Evolutionary conservation across 257 asterid species (phyloP).

Genomic region (Ballota nigra): DNA sequence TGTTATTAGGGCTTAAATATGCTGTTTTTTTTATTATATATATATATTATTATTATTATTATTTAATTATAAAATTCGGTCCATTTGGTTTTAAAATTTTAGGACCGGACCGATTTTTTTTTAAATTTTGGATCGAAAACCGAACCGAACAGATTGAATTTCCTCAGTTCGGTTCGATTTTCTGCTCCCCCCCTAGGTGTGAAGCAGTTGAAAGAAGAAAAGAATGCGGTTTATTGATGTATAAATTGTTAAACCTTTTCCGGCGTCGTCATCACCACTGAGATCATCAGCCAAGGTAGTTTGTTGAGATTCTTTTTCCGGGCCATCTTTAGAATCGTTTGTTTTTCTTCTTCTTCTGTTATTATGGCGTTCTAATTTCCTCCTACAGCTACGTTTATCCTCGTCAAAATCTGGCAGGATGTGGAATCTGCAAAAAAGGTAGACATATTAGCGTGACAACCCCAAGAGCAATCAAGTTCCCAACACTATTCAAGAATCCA

Average conservation of each 20-base stretch:
- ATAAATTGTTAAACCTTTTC: slow-evolving; percentile 48
- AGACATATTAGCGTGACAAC: slow-evolving; percentile 1
- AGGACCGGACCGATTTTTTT: no score
- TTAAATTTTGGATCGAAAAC: no score
- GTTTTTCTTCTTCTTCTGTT: slow-evolving; percentile 81
- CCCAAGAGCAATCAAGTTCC: background rate
- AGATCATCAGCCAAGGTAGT: slow-evolving; percentile 46
- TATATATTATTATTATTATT: no score
- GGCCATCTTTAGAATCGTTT: slow-evolving; percentile 48
- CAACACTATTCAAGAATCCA: background rate
- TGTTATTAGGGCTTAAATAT: no score
- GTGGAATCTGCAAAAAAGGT: slow-evolving; percentile 64
- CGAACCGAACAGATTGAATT: no score
- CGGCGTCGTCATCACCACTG: slow-evolving; percentile 57
- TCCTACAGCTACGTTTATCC: slow-evolving; percentile 88
- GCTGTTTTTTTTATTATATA: no score
- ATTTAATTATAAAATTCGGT: no score
- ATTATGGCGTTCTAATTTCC: slow-evolving; percentile 89
- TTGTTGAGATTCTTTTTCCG: slow-evolving; percentile 49
- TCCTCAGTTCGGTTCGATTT: no score
- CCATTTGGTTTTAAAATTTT: no score
- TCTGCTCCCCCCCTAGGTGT: no score
- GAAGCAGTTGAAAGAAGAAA: background rate
- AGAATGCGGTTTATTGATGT: background rate
- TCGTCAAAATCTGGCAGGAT: slow-evolving; percentile 80